These are phyloP conservation scores for Entomortierella lignicola DNA, from an alignment of 192 early-diverging fungal genomes.

Conservation along the genomic window DNA sequence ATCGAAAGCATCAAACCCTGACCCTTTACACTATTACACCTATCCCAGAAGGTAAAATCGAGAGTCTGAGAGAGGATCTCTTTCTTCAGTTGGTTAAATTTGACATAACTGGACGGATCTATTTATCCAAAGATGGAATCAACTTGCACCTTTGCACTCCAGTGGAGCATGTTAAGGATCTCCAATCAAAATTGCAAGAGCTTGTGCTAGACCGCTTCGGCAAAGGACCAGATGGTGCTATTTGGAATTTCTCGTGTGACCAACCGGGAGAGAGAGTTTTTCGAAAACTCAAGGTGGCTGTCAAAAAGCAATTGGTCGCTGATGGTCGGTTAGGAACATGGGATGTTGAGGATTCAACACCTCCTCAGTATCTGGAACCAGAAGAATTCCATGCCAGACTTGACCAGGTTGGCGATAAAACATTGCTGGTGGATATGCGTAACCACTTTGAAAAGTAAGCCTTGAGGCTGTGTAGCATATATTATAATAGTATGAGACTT, in stretches of 20 bases:
- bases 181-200: constrained; percentile 20
- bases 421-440: constrained; percentile 79
- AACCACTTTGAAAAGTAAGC: constrained; percentile 79
- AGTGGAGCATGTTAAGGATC: constrained; percentile 47
- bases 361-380: constrained; percentile 74
- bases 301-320: constrained; percentile 62
- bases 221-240: constrained; percentile 29
- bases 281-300: constrained; percentile 72
- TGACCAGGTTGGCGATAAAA: constrained; percentile 56
- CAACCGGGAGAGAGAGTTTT: constrained; percentile 64
- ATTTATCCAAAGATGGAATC: constrained; percentile 79
- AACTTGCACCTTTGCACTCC: constrained; percentile 81
- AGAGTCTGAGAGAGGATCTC: constrained; percentile 47
- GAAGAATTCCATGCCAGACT: constrained; percentile 71
- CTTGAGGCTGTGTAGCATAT: too few species aligned
- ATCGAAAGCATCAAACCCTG: constrained; percentile 52
- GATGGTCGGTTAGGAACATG: constrained; percentile 15
- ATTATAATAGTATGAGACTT: too few species aligned
- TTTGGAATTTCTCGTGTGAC: constrained; percentile 71
- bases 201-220: constrained; percentile 44
- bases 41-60: constrained; percentile 36
- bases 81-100: constrained; percentile 55
- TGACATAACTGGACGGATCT: constrained; percentile 77
- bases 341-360: constrained; percentile 36
- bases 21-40: constrained; percentile 64